These are phyloP conservation scores for Collybiopsis luxurians DNA, from an alignment of 768 basidiomycete species.

Conservation along the genomic window DNA sequence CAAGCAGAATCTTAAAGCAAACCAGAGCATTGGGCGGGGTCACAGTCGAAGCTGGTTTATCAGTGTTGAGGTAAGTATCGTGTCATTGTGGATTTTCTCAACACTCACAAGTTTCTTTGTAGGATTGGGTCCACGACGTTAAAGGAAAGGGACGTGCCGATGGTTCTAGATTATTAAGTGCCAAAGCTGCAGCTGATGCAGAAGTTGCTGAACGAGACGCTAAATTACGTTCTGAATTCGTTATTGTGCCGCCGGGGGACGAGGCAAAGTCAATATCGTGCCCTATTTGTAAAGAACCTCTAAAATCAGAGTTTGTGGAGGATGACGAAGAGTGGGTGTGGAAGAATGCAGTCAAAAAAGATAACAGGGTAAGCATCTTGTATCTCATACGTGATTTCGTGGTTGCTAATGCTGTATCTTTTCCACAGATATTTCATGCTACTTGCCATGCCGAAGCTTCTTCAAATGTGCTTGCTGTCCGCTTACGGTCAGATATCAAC, in stretches of 20 bases:
- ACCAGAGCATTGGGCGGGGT: conserved; percentile 76
- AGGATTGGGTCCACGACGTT: conserved; percentile 89
- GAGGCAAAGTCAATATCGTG: conserved; percentile 83
- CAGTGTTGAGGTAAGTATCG: conserved; percentile 64
- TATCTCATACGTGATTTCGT: neutral
- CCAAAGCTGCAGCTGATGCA: conserved; percentile 58
- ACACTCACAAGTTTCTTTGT: conserved; percentile 7
- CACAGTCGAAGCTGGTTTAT: conserved; percentile 91
- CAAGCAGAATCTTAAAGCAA: conserved; percentile 83
- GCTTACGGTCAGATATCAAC: conserved; percentile 59
- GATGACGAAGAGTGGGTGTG: conserved; percentile 99
- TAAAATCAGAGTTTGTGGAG: conserved; percentile 90
- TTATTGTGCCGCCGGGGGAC: conserved; percentile 87
- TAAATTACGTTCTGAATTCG: conserved; percentile 72
- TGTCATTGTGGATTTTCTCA: neutral
- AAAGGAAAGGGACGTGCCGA: conserved; percentile 72
- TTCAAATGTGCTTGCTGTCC: conserved; percentile 62
- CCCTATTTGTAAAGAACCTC: conserved; percentile 93
- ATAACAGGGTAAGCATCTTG: conserved; percentile 66
- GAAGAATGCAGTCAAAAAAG: conserved; percentile 84
- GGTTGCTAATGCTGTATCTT: conserved; percentile 9
- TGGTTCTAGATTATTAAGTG: conserved; percentile 45
- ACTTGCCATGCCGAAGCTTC: conserved; percentile 91
- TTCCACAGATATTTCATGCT: conserved; percentile 81
- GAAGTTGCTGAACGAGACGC: conserved; percentile 72